Conservation (phyloP, 164 flowering plant genomes). For the Nymphaea colorata region DNA sequence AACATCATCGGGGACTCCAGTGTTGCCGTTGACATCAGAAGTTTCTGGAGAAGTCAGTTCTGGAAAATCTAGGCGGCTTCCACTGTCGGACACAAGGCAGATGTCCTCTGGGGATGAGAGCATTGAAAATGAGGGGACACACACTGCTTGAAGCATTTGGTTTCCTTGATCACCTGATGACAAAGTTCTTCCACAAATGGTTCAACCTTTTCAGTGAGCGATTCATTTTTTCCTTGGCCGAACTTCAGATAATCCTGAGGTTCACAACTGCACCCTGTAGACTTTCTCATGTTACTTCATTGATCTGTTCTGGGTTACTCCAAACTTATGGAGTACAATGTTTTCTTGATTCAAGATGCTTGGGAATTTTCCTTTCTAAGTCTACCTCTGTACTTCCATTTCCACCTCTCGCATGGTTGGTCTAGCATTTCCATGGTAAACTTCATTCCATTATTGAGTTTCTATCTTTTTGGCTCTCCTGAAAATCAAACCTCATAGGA, state of each 20-base stretch:
- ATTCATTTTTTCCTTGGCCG: slow-evolving; percentile 27
- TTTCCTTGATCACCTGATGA: slow-evolving; percentile 23
- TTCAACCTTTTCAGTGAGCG: background rate
- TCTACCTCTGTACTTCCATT: background rate
- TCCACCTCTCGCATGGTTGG: background rate
- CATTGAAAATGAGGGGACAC: slow-evolving; percentile 46
- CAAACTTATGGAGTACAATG: background rate
- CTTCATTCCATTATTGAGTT: background rate
- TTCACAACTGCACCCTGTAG: slow-evolving; percentile 37
- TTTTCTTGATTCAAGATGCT: background rate
- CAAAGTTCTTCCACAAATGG: slow-evolving; percentile 38
- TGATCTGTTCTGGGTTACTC: background rate
- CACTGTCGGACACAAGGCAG: slow-evolving; percentile 59
- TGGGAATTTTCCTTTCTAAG: background rate
- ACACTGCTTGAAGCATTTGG: slow-evolving; percentile 17
- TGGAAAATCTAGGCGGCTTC: slow-evolving; percentile 41
- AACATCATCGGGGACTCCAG: slow-evolving; percentile 50
- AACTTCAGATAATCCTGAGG: slow-evolving; percentile 23
- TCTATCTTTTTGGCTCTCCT: background rate
- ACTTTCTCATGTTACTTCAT: slow-evolving; percentile 23
- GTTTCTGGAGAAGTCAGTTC: slow-evolving; percentile 53
- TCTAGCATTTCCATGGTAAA: background rate
- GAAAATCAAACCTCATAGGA: background rate
- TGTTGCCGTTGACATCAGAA: slow-evolving; percentile 45
- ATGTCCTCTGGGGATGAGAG: slow-evolving; percentile 55